phyloP scores from a whole-genome alignment of 1,284 basidiomycete species.

The Cryptococcus sp. region DNA sequence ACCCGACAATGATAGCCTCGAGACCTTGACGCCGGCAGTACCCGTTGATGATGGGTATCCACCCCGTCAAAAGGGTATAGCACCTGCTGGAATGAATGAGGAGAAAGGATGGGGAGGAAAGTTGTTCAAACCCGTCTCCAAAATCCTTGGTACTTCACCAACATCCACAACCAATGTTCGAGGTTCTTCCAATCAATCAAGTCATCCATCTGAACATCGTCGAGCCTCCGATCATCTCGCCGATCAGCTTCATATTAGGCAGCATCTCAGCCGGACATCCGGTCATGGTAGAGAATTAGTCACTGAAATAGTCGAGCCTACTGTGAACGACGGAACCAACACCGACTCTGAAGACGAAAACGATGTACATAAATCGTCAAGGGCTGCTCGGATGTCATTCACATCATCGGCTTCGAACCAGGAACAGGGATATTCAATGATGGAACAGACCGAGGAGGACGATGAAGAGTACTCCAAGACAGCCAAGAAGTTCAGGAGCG shows the following conservation, averaged over 20 bases:
- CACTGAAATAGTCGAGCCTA: slow-evolving; percentile 22
- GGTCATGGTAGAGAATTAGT: neutral
- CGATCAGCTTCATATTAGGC: neutral
- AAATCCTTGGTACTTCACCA: slow-evolving; percentile 33
- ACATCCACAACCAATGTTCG: neutral
- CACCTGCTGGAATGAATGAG: slow-evolving; percentile 29
- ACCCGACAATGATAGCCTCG: slow-evolving; percentile 16
- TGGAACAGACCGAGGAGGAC: slow-evolving; percentile 52
- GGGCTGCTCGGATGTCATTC: slow-evolving; percentile 16
- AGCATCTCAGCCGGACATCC: neutral
- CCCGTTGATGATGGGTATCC: slow-evolving; percentile 34
- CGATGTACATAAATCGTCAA: neutral
- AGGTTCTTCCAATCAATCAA: slow-evolving; percentile 1
- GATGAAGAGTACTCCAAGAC: slow-evolving; percentile 32
- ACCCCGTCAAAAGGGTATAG: slow-evolving; percentile 29
- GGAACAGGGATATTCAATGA: slow-evolving; percentile 56
- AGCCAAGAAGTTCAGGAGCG: slow-evolving; percentile 58
- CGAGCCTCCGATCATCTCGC: neutral
- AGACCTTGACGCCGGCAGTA: slow-evolving; percentile 12
- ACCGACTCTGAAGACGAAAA: slow-evolving; percentile 2
- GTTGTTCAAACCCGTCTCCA: slow-evolving; percentile 41
- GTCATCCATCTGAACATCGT: neutral
- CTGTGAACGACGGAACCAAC: slow-evolving; percentile 8
- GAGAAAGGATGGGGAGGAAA: slow-evolving; percentile 23
- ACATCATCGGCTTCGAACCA: slow-evolving; percentile 10